A percentile compares a stretch with the other conserved stretches of the same genome.
These are phyloP conservation scores for Candida wancherniae DNA, from an alignment of 805 yeast species.

Conservation along the genomic window DNA sequence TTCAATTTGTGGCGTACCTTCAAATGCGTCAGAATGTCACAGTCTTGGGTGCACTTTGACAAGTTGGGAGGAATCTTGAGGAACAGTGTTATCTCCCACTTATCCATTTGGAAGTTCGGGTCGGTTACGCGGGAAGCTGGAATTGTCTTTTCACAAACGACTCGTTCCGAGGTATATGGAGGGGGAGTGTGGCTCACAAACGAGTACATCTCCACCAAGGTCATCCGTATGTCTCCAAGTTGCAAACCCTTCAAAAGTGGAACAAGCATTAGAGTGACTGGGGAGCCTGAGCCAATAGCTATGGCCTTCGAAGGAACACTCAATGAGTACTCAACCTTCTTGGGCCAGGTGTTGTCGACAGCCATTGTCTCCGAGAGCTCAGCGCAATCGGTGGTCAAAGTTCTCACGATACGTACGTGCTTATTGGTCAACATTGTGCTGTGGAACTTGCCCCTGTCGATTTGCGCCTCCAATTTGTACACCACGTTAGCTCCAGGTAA, in stretches of 20 bases:
- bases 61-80: slow-evolving; percentile 69
- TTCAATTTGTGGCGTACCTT: slow-evolving; percentile 87
- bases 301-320: slow-evolving; percentile 84
- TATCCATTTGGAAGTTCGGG: slow-evolving; percentile 41
- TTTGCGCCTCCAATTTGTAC: slow-evolving; percentile 69
- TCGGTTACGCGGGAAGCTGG: slow-evolving; percentile 40
- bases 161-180: slow-evolving; percentile 57
- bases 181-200: slow-evolving; percentile 56
- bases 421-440: slow-evolving; percentile 60
- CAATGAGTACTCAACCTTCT: slow-evolving; percentile 84
- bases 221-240: slow-evolving; percentile 68
- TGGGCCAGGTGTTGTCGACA: slow-evolving; percentile 94
- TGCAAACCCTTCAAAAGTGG: slow-evolving; percentile 79
- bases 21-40: slow-evolving; percentile 60
- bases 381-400: slow-evolving; percentile 79
- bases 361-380: slow-evolving; percentile 90
- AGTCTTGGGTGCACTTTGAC: slow-evolving; percentile 80
- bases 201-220: slow-evolving; percentile 62
- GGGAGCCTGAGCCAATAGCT: slow-evolving; percentile 79
- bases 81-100: slow-evolving; percentile 68
- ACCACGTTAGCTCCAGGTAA: slow-evolving; percentile 71
- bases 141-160: slow-evolving; percentile 45
- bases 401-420: slow-evolving; percentile 77
- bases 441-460: slow-evolving; percentile 79
- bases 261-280: slow-evolving; percentile 63